Percentiles rank a stretch among this genome's conserved stretches.
Conservation (phyloP, 441 rosid genomes). For the Mallotus japonicus region DNA sequence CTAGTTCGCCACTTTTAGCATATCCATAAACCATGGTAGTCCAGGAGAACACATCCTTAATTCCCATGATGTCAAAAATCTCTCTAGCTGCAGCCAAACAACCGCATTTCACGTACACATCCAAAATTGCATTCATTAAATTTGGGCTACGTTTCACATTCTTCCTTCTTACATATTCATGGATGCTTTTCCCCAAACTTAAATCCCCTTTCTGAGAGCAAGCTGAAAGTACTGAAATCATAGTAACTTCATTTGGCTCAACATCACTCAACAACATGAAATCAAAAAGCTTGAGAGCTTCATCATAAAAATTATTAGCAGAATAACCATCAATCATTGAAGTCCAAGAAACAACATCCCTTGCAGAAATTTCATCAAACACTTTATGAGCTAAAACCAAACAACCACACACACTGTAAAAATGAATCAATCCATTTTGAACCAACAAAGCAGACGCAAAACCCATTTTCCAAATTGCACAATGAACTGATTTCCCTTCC, state of each 20-base stretch:
- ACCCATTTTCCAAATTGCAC: conserved; percentile 14
- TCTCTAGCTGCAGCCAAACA: conserved; percentile 14
- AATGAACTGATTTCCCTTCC: conserved; percentile 16
- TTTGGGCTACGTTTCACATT: not conserved
- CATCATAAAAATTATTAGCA: not conserved
- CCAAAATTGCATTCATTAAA: conserved; percentile 20
- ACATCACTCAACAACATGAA: conserved; percentile 20
- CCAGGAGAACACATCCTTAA: conserved; percentile 21
- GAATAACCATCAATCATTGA: conserved; percentile 21
- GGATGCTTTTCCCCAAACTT: conserved; percentile 7
- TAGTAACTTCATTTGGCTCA: conserved; percentile 20
- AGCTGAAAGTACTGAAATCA: conserved; percentile 20
- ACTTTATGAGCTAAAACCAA: conserved; percentile 16
- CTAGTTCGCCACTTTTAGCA: conserved; percentile 18
- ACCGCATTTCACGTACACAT: conserved; percentile 22
- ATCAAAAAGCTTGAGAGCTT: conserved; percentile 14
- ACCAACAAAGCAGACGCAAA: conserved; percentile 14
- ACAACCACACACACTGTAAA: conserved; percentile 10
- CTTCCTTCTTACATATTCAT: conserved; percentile 9
- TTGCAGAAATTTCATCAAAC: conserved; percentile 19
- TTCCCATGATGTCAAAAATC: conserved; percentile 14
- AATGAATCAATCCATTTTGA: conserved; percentile 21
- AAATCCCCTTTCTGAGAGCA: conserved; percentile 17
- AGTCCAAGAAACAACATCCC: conserved; percentile 25
- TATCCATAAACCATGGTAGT: conserved; percentile 22